Evolutionary conservation across 257 asterid species (phyloP).

Genomic region (Penstemon newberryi): DNA sequence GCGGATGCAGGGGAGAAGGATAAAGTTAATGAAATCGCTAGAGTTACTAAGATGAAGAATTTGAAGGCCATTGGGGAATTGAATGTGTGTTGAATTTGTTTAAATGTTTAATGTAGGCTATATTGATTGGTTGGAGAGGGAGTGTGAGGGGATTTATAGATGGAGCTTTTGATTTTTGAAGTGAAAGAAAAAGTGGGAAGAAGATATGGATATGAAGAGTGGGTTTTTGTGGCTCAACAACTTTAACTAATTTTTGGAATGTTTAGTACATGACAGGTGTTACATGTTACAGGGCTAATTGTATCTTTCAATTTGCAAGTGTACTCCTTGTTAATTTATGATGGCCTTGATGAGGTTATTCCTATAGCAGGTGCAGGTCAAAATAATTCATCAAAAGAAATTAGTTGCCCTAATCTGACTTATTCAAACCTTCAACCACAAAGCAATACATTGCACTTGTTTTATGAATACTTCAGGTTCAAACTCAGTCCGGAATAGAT

Average conservation of each 20-base stretch:
- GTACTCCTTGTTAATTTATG: too few species aligned
- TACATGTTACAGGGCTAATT: not conserved
- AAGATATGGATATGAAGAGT: slow-evolving; percentile 15
- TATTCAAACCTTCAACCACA: too few species aligned
- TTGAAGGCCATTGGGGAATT: slow-evolving; percentile 25
- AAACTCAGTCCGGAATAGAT: too few species aligned
- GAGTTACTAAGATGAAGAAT: slow-evolving; percentile 23
- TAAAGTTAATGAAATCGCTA: slow-evolving; percentile 31
- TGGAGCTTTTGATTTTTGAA: slow-evolving; percentile 5
- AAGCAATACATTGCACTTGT: too few species aligned
- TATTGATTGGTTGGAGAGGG: slow-evolving; percentile 8
- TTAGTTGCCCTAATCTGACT: too few species aligned
- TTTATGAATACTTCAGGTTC: too few species aligned
- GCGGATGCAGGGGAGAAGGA: slow-evolving; percentile 31
- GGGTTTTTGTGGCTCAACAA: slow-evolving; percentile 41
- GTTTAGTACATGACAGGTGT: too few species aligned
- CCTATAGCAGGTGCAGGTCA: too few species aligned
- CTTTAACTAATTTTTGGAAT: slow-evolving; percentile 40
- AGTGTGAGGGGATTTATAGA: slow-evolving; percentile 39
- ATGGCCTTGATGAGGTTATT: too few species aligned
- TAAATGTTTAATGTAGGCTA: not conserved
- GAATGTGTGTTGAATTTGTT: not conserved
- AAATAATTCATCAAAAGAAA: too few species aligned
- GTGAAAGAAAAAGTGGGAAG: slow-evolving; percentile 13
- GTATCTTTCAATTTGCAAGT: slow-evolving; percentile 2